Evolutionary conservation across 768 basidiomycete species (phyloP).

Genomic region (Tulasnella sp.): DNA sequence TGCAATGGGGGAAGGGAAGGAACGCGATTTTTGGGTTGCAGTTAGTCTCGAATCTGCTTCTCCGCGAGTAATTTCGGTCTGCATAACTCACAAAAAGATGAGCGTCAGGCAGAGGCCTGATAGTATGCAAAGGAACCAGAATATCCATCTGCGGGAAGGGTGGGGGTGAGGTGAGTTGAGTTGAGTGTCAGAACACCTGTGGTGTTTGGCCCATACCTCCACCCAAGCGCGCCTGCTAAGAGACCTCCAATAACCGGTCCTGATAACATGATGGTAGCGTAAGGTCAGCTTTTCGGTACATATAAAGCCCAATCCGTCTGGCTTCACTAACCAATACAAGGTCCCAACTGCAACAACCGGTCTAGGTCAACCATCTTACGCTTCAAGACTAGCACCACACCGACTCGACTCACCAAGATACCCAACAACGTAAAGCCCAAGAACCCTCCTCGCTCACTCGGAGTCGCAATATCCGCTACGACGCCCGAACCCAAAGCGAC

Average conservation of each 20-base stretch:
- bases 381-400: background rate
- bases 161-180: background rate
- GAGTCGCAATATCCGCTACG: conserved; percentile 74
- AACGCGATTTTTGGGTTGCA: too few relatives aligned
- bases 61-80: too few relatives aligned
- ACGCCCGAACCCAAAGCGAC: conserved; percentile 78
- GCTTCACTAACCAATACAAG: conserved; percentile 46
- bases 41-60: too few relatives aligned
- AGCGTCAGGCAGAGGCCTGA: conserved; percentile 52
- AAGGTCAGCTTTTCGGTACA: background rate
- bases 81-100: conserved; percentile 46
- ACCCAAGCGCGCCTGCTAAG: background rate
- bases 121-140: conserved; percentile 63
- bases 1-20: background rate
- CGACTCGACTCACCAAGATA: background rate
- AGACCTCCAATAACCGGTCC: background rate
- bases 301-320: background rate
- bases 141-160: conserved; percentile 54
- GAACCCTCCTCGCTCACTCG: conserved; percentile 73
- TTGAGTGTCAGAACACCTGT: background rate
- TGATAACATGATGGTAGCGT: background rate
- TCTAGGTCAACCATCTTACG: background rate
- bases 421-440: conserved; percentile 52
- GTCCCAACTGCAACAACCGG: conserved; percentile 55
- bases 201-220: conserved; percentile 12